Evolutionary conservation across 306 rosid species (phyloP), one percentile per base, ranked within the genome.

Genomic region (Sicyos baderoa): DNA sequence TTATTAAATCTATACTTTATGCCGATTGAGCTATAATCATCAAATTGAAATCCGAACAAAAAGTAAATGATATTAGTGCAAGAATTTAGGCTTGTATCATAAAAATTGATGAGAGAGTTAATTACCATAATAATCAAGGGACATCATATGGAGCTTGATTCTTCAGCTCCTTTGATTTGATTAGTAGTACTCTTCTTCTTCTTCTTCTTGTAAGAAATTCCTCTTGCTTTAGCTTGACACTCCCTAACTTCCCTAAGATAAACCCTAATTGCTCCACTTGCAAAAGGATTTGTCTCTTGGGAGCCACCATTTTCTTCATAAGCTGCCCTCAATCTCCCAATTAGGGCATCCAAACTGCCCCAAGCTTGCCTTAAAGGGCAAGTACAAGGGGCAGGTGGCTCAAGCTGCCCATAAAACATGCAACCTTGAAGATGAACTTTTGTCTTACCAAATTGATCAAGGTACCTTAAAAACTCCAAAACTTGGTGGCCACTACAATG

Each of bases 341-440:
- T 94, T 35, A 94, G 95, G 1, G 99, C 97, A 63, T 94, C 99
- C 3, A 94, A 91, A 74, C 96, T 88, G 0, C 99, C 99, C 99
- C 99, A 94, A 14, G 99, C 99, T 23, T 94, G 99, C 8, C 88
- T 60, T 1, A 94, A 86, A 1, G 99, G 99, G 44, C 99, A 94
- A 3, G 95, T 80, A 72, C 99, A 94, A 3, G 97, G 97, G 0
- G 97, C 89, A 0, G 99, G 99, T 0, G 99, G 99, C 77, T 94
- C 99, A 0, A 96, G 96, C 48, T 88, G 97, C 7, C 99, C 99
- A 50, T 74, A 94, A 55, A 94, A 94, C 88, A 90, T 84, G 72
- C 99, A 94, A 4, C 96, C 96, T 66, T 82, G 95, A 11, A 85
- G 35, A 77, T 94, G 99, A 70, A 94, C 99, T 72, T 94, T 94